Evolutionary conservation across 148 eudicot species (phyloP), one percentile per base, ranked within the genome.

Genomic region (Vaccinium myrtillus): DNA sequence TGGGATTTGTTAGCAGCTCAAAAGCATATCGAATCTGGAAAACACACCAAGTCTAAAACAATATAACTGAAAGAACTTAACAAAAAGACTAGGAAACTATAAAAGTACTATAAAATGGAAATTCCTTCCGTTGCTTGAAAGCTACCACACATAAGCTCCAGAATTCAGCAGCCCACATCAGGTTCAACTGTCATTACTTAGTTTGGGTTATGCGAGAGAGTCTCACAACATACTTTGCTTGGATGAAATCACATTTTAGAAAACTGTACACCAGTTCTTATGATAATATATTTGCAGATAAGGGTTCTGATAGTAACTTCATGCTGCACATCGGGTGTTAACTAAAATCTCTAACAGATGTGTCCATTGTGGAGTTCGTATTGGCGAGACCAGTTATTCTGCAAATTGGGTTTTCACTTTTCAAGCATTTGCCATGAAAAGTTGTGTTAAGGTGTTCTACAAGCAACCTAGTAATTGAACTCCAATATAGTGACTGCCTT

Each of bases 1-100:
- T 50, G 49, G 92, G 89, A 92, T 95, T 87, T 74, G 88, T 88
- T 63, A 97, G 91, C 77, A 97, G 91, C 93, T 97, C 98, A 90
- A 87, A 97, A 80, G 98, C 95, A 93, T 95, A 95, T 74, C 88
- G 91, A 79, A 93, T 92, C 99, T 96, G 94, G 78, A 86, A 83
- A 85, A 48, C 30, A 76, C 81, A 84, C 83, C 27, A 86, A n/a
- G 71, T 13, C 2, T n/a, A 74, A 16, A 71, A 53, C 53, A 73
- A 21, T 6, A 36, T 12, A 6, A 53, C 65, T 69, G 12, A 39
- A 21, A 82, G 19, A 69, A 55, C 27, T 51, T 9, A 54, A 8
- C 19, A 73, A 7, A 81, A 21, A 16, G 12, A 43, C 30, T 14
- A 16, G 13, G 1, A 75, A 19, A 75, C 27, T 23, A 39, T 16